These are phyloP conservation scores for Castanea sativa DNA, from an alignment of 306 rosid genomes.

Conservation along the genomic window DNA sequence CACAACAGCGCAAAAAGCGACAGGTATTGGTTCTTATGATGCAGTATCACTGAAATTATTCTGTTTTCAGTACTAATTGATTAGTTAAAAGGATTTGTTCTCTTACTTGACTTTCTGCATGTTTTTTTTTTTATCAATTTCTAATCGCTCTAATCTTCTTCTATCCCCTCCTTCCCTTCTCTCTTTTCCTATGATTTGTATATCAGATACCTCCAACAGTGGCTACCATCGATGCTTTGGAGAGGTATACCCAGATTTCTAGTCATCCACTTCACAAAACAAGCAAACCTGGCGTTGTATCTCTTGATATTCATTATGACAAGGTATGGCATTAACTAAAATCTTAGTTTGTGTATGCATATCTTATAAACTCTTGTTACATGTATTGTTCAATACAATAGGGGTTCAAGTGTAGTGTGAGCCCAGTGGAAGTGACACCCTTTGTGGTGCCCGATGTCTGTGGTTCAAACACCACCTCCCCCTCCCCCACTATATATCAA, in stretches of 20 bases:
- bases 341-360: not conserved
- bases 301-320: conserved; percentile 66
- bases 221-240: conserved; percentile 81
- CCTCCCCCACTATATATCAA: too few species aligned
- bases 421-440: too few species aligned
- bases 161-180: not conserved
- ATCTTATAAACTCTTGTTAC: not conserved
- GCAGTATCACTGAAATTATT: not conserved
- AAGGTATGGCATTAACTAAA: conserved; percentile 49
- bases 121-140: not conserved
- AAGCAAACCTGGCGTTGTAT: conserved; percentile 84
- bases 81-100: not conserved
- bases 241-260: conserved; percentile 88
- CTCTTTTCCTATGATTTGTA: conserved; percentile 6
- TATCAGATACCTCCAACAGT: conserved; percentile 76
- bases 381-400: too few species aligned
- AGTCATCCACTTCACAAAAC: conserved; percentile 98
- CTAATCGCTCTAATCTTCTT: not conserved
- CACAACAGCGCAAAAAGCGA: conserved; percentile 85
- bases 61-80: conserved; percentile 4
- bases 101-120: not conserved
- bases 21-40: conserved; percentile 48
- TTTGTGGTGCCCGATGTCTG: too few species aligned
- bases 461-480: too few species aligned
- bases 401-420: too few species aligned